These are phyloP conservation scores for Aspergillus coremiiformis DNA, from an alignment of 495 filamentous ascomycete genomes.

Conservation along the genomic window DNA sequence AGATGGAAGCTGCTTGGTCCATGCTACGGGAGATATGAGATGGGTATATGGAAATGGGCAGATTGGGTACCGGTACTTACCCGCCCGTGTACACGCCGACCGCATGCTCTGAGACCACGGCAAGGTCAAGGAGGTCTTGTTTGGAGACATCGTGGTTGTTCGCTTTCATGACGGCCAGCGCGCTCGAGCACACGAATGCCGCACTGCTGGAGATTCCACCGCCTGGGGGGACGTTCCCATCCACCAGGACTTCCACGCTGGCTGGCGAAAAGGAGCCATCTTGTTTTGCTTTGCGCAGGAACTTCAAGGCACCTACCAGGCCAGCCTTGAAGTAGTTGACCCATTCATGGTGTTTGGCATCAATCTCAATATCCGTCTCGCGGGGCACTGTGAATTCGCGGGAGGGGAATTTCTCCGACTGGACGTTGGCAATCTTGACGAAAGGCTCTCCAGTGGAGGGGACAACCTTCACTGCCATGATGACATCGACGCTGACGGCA, in stretches of 20 bases:
- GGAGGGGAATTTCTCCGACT: constrained; percentile 64
- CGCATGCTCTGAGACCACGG: constrained; percentile 86
- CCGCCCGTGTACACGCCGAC: constrained; percentile 96
- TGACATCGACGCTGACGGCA: constrained; percentile 82
- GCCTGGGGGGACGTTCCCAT: constrained; percentile 86
- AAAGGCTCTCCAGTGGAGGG: constrained; percentile 34
- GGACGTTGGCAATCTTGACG: constrained; percentile 70
- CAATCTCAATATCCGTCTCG: constrained; percentile 66
- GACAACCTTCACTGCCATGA: constrained; percentile 72
- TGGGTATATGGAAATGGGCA: background rate
- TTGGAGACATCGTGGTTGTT: constrained; percentile 84
- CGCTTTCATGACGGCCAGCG: constrained; percentile 78
- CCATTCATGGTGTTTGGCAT: constrained; percentile 83
- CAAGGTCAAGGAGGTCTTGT: constrained; percentile 79
- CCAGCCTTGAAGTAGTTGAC: constrained; percentile 97
- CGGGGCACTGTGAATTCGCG: constrained; percentile 67
- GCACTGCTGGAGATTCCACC: constrained; percentile 91
- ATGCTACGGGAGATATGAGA: constrained; percentile 40
- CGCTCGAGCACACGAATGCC: constrained; percentile 86
- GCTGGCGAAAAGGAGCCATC: constrained; percentile 50
- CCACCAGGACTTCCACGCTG: constrained; percentile 81
- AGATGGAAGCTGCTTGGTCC: constrained; percentile 97
- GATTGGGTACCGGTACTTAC: constrained; percentile 36
- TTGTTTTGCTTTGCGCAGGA: constrained; percentile 60
- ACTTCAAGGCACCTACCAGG: constrained; percentile 68